Conservation (phyloP, 139 green algal species). For the Asterochloris sp. region DNA sequence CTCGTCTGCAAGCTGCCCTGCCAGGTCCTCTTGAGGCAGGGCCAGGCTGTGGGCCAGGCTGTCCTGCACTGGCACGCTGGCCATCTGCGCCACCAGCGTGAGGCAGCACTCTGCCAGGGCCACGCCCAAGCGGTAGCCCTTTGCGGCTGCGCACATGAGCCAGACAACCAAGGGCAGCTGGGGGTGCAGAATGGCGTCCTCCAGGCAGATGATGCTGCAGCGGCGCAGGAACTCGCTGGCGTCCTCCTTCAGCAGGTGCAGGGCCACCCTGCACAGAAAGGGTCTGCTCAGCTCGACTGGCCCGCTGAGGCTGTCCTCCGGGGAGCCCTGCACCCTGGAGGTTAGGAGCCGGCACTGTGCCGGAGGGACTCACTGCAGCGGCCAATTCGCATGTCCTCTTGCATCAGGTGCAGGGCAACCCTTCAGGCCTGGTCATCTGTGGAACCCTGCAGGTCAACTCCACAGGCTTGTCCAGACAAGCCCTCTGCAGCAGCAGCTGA, state of each 20-base stretch:
- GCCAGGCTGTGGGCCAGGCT: slow-evolving; percentile 25
- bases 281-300: background rate
- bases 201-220: slow-evolving; percentile 49
- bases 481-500: background rate
- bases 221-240: slow-evolving; percentile 40
- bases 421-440: background rate
- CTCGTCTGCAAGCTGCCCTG: background rate
- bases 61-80: slow-evolving; percentile 33
- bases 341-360: background rate
- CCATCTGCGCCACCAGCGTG: slow-evolving; percentile 36
- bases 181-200: slow-evolving; percentile 58
- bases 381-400: background rate
- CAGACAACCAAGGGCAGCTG: slow-evolving; percentile 49
- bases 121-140: slow-evolving; percentile 8
- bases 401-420: background rate
- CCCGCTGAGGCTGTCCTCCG: too few relatives aligned
- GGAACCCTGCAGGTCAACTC: background rate
- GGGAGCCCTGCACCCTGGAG: background rate
- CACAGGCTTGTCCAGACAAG: too few relatives aligned
- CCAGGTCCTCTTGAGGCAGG: background rate
- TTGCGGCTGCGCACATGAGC: slow-evolving; percentile 49
- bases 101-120: slow-evolving; percentile 24
- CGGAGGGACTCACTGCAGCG: background rate
- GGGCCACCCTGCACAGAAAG: slow-evolving; percentile 16
- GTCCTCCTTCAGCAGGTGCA: slow-evolving; percentile 44